Percentiles rank a stretch among this genome's conserved stretches.
These are phyloP conservation scores for Dianthus caryophyllus DNA, from an alignment of 148 eudicot species.

Conservation along the genomic window DNA sequence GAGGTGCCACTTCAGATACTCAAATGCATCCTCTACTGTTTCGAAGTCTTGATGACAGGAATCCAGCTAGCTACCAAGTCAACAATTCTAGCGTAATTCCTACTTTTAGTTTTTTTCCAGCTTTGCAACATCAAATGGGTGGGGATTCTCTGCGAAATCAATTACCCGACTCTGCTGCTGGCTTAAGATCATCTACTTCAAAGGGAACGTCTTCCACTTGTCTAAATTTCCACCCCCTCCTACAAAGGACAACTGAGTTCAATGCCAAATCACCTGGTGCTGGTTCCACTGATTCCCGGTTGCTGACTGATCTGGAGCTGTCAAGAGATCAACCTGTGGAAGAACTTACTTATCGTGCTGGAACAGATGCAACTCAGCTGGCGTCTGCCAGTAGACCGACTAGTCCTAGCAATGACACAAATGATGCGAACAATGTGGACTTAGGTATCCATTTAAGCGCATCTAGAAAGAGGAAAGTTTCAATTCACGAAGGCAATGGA, in stretches of 20 bases:
- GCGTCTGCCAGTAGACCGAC: slow-evolving; percentile 30
- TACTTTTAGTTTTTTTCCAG: slow-evolving; percentile 66
- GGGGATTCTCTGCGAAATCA: slow-evolving; percentile 42
- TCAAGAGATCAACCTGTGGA: slow-evolving; percentile 32
- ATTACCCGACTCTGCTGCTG: slow-evolving; percentile 29
- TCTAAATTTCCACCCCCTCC: slow-evolving; percentile 82
- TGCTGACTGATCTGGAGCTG: slow-evolving; percentile 38
- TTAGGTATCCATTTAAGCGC: slow-evolving; percentile 69
- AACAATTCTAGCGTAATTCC: slow-evolving; percentile 37
- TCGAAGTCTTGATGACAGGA: slow-evolving; percentile 54
- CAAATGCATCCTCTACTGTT: slow-evolving; percentile 91
- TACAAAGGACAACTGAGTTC: slow-evolving; percentile 51
- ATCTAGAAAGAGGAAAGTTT: slow-evolving; percentile 38
- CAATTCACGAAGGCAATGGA: slow-evolving; percentile 25
- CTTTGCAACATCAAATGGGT: slow-evolving; percentile 50
- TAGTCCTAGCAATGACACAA: slow-evolving; percentile 34
- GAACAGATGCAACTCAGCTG: slow-evolving; percentile 21
- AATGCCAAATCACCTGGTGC: slow-evolving; percentile 23
- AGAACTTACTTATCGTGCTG: slow-evolving; percentile 26
- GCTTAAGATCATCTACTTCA: slow-evolving; percentile 32
- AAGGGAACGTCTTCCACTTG: slow-evolving; percentile 36
- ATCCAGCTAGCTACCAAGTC: slow-evolving; percentile 48
- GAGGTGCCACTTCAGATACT: slow-evolving; percentile 43
- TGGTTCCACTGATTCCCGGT: slow-evolving; percentile 23
- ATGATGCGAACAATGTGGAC: slow-evolving; percentile 67